phyloP scores from a whole-genome alignment of 441 rosid genomes.

The Erodium moschatum region DNA sequence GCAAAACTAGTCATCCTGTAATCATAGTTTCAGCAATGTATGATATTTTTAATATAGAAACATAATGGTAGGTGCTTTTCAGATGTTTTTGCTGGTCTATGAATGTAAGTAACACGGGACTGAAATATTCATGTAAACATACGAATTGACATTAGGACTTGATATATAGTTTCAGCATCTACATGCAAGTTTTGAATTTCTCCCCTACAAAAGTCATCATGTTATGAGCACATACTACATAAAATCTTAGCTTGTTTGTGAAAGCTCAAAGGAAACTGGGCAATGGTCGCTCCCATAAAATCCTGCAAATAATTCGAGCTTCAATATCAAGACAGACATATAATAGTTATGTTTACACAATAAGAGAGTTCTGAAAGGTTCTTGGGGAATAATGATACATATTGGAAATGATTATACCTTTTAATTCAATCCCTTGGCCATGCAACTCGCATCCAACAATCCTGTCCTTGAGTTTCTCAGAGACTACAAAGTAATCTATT shows the following conservation, averaged over 20 bases:
- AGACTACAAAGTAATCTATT: constrained; percentile 75
- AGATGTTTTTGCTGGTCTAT: neutral
- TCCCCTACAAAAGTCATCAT: neutral
- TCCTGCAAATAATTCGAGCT: constrained; percentile 34
- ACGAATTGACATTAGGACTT: neutral
- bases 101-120: neutral
- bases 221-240: constrained; percentile 2
- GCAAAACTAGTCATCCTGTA: constrained; percentile 1
- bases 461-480: constrained; percentile 59
- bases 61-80: neutral
- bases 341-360: neutral
- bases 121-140: neutral
- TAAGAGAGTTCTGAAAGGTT: neutral
- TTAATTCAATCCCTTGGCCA: constrained; percentile 69
- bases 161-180: neutral
- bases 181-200: neutral
- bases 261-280: constrained; percentile 74
- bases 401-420: constrained; percentile 35
- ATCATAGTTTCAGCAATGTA: neutral
- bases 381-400: neutral
- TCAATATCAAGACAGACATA: neutral
- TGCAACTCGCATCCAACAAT: constrained; percentile 63
- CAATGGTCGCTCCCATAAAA: constrained; percentile 90
- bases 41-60: neutral
- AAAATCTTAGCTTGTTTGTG: constrained; percentile 22